These are phyloP conservation scores for Globisporangium canariense DNA, from an alignment of 352 stramenopile genomes.

Conservation along the genomic window DNA sequence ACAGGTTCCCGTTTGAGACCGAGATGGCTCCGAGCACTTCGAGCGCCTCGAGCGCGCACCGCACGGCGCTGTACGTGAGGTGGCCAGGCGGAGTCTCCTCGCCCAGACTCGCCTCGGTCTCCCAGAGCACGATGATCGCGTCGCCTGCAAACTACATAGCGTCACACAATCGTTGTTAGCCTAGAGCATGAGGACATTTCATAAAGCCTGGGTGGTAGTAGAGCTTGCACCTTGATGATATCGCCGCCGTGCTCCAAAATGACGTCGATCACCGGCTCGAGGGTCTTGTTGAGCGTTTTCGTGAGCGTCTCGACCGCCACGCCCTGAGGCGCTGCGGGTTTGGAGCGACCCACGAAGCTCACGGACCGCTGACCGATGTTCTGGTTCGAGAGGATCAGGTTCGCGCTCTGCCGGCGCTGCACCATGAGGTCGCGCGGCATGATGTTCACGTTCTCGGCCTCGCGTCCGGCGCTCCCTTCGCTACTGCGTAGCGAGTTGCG, in stretches of 20 bases:
- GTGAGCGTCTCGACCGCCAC: conserved; percentile 72
- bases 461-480: conserved; percentile 8
- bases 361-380: conserved; percentile 22
- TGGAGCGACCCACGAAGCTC: conserved; percentile 49
- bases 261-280: conserved; percentile 75
- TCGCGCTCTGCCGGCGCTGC: conserved; percentile 6
- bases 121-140: conserved; percentile 80
- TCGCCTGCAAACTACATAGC: conserved; percentile 55
- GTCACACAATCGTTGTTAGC: neutral
- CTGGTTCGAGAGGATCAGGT: conserved; percentile 16
- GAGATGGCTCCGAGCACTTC: conserved; percentile 33
- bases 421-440: conserved; percentile 21
- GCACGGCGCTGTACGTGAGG: conserved; percentile 52
- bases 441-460: conserved; percentile 15
- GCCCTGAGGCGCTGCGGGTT: conserved; percentile 46
- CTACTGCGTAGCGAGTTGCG: conserved; percentile 9
- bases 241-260: conserved; percentile 70
- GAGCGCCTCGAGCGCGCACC: conserved; percentile 58
- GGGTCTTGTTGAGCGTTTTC: conserved; percentile 73
- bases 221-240: conserved; percentile 64
- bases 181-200: neutral
- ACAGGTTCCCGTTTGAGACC: conserved; percentile 20
- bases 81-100: conserved; percentile 35
- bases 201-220: neutral
- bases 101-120: conserved; percentile 49